Percentiles rank a stretch among this genome's conserved stretches.
These are phyloP conservation scores for Xerocomus minutiporus DNA, from an alignment of 1,284 basidiomycete species.

Conservation along the genomic window DNA sequence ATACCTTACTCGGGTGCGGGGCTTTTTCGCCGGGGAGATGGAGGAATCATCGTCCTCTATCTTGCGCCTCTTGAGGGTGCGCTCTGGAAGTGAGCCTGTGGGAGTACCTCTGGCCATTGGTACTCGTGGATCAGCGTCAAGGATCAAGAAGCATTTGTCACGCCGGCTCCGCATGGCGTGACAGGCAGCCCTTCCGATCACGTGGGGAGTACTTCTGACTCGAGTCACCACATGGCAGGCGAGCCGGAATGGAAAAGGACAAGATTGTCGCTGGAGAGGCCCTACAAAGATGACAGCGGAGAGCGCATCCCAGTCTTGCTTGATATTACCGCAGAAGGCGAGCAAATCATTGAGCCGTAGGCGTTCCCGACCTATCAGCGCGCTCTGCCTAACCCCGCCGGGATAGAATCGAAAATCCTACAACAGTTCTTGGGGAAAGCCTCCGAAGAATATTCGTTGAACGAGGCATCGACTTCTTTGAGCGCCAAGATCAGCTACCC, in stretches of 20 bases:
- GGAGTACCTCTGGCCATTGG: conserved; percentile 28
- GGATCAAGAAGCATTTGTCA: conserved; percentile 18
- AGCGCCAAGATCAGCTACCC: conserved; percentile 41
- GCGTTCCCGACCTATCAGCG: conserved; percentile 26
- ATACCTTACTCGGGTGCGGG: conserved; percentile 69
- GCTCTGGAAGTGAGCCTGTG: conserved; percentile 16
- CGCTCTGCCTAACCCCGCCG: conserved; percentile 15
- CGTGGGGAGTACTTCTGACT: conserved; percentile 17
- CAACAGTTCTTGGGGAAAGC: conserved; percentile 54
- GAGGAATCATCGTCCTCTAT: conserved; percentile 53
- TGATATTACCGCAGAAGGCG: conserved; percentile 68
- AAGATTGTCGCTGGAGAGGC: conserved; percentile 66
- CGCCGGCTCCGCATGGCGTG: neutral
- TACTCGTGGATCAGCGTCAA: conserved; percentile 31
- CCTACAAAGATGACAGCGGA: conserved; percentile 72
- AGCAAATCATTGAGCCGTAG: conserved; percentile 65
- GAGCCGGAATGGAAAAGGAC: conserved; percentile 54
- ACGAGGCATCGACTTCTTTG: conserved; percentile 71
- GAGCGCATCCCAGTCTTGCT: conserved; percentile 55
- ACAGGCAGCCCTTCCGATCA: conserved; percentile 17
- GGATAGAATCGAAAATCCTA: conserved; percentile 48
- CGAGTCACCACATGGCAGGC: conserved; percentile 21
- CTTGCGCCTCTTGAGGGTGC: conserved; percentile 55
- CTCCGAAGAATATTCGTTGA: conserved; percentile 68
- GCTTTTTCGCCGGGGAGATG: conserved; percentile 54